These are phyloP conservation scores for Trypanosoma brucei DNA, from an alignment of 208 protist genomes.

Conservation along the genomic window DNA sequence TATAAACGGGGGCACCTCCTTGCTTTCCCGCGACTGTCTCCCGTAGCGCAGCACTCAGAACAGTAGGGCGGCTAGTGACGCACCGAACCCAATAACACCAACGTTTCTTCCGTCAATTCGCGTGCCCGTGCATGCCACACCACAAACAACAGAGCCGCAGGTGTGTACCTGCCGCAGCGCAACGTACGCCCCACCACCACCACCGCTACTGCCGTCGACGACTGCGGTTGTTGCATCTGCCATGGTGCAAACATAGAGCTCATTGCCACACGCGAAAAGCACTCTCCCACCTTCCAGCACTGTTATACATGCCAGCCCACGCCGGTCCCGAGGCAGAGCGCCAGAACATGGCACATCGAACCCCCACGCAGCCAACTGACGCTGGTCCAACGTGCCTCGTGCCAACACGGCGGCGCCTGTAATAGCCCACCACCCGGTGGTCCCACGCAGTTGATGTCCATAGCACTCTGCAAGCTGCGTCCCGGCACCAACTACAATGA, in stretches of 20 bases:
- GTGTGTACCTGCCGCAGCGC: constrained; percentile 20
- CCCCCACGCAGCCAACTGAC: neutral
- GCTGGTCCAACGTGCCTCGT: constrained; percentile 2
- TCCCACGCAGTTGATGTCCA: neutral
- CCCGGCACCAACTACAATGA: constrained; percentile 30
- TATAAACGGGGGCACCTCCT: too few relatives aligned
- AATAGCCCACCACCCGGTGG: constrained; percentile 30
- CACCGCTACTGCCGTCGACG: neutral
- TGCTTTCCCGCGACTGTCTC: too few relatives aligned
- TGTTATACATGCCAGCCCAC: constrained; percentile 22
- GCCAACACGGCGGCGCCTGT: constrained; percentile 17
- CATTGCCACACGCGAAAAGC: constrained; percentile 27
- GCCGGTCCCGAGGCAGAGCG: constrained; percentile 5
- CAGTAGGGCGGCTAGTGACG: constrained; percentile 20
- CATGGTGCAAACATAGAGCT: constrained; percentile 32
- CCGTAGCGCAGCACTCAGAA: constrained; percentile 5
- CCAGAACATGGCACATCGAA: constrained; percentile 3
- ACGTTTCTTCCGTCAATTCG: constrained; percentile 10
- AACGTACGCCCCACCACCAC: neutral
- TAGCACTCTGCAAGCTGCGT: neutral
- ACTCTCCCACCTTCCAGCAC: constrained; percentile 7
- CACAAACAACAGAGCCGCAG: constrained; percentile 15
- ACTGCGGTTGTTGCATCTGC: constrained; percentile 12
- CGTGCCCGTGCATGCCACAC: constrained; percentile 10
- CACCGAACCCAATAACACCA: constrained; percentile 16